Evolutionary conservation across 805 yeast genomes (phyloP), one percentile per base, ranked within the genome.

Genomic region (Kockiozyma suomiensis): DNA sequence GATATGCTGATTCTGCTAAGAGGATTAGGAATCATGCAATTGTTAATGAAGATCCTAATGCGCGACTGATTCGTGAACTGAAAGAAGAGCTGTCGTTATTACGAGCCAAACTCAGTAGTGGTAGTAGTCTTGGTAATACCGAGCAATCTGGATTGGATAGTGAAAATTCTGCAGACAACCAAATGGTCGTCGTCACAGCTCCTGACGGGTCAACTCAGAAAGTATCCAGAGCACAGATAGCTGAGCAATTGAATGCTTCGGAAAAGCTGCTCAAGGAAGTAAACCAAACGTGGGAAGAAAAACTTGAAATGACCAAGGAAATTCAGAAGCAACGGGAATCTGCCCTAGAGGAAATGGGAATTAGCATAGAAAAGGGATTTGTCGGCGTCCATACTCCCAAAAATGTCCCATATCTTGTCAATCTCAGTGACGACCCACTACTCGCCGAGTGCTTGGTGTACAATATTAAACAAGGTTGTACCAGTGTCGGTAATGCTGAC

Each of bases 1-100:
- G 91, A 62, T 89, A 89, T 70, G 96, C 96, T 0, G 86, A 84
- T 21, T 83, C 86, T 59, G 93, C 90, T 2, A 87, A 88, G 70
- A 77, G 78, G 65, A 87, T 89, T 65, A 81, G 80, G 56, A 85
- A 89, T 35, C 73, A 74, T 19, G 96, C 93, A 0, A 79, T 68
- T 23, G 70, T 80, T 54, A 83, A 84, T 67, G 78, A 78, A 55
- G 80, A 76, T 54, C 65, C 66, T 25, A 55, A 55, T 38, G 64
- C 69, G 6, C 62, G 59, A 37, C 54, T 66, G n/a, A 63, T 69
- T 25, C 56, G 70, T 15, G 68, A 69, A 38, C 64, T 70, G 30
- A 62, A 67, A 33, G 62, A 59, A 17, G 72, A 70, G 56, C 65
- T 70, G 10, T 65, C 56, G 19, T 35, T 33, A 40, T 57, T 70